phyloP scores from a whole-genome alignment of 2,329 filamentous ascomycete species.

The Catunica adiposa region DNA sequence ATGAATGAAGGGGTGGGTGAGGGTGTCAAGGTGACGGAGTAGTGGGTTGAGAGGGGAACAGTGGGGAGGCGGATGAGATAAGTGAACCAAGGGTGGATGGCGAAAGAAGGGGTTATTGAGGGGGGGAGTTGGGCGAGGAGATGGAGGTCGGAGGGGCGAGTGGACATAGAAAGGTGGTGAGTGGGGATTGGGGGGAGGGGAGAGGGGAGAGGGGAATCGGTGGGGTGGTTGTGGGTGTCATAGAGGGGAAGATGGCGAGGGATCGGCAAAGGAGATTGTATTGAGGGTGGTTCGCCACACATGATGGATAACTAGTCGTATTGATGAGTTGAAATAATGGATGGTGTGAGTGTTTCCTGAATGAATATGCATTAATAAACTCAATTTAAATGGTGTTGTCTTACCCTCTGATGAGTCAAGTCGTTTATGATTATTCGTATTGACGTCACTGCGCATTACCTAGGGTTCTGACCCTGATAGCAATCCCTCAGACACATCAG shows the following conservation, averaged over 20 bases:
- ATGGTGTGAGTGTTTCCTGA: background rate
- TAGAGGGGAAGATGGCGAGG: constrained; percentile 35
- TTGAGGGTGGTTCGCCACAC: background rate
- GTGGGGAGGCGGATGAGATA: constrained; percentile 53
- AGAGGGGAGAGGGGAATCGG: constrained; percentile 53
- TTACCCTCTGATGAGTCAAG: too few relatives aligned
- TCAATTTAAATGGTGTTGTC: too few relatives aligned
- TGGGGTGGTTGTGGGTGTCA: constrained; percentile 74
- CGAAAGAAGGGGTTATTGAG: constrained; percentile 47
- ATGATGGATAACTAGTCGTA: background rate
- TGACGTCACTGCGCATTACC: too few relatives aligned
- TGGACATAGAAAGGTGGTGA: constrained; percentile 59
- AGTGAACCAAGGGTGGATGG: constrained; percentile 80
- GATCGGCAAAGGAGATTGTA: background rate
- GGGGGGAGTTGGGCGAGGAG: constrained; percentile 44
- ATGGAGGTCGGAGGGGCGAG: constrained; percentile 56
- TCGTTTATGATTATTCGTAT: too few relatives aligned
- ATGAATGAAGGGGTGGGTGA: constrained; percentile 31
- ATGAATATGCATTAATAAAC: too few relatives aligned
- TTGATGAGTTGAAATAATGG: background rate
- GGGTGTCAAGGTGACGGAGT: constrained; percentile 54
- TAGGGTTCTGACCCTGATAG: too few relatives aligned
- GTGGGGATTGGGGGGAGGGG: constrained; percentile 41
- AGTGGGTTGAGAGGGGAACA: constrained; percentile 31
- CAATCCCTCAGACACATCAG: too few relatives aligned